A percentile compares a stretch with the other conserved stretches of the same genome.
phyloP scores from a whole-genome alignment of 2,329 filamentous ascomycete genomes.

The Cladophialophora immunda region DNA sequence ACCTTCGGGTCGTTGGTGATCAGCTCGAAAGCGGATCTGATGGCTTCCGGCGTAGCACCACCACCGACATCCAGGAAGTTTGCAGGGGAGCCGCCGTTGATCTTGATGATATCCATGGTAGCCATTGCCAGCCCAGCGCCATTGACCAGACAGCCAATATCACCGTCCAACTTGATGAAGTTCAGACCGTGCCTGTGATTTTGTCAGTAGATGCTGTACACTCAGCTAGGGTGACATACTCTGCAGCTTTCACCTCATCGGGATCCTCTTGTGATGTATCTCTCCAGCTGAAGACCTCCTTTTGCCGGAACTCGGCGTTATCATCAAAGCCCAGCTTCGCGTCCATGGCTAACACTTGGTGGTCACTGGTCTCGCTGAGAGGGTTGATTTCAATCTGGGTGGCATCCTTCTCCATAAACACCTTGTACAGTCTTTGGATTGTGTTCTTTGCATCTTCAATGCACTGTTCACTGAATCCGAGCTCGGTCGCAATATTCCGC shows the following conservation, averaged over 20 bases:
- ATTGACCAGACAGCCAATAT: constrained; percentile 96
- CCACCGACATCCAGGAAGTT: constrained; percentile 99
- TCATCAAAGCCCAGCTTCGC: constrained; percentile 99
- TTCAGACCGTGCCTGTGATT: constrained; percentile 74
- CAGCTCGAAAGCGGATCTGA: constrained; percentile 96
- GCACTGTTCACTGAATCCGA: constrained; percentile 98
- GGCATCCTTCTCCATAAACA: constrained; percentile 97
- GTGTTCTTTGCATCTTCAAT: constrained; percentile 93
- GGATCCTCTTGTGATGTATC: constrained; percentile 95
- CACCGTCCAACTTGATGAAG: constrained; percentile 99
- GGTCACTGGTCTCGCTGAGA: constrained; percentile 95
- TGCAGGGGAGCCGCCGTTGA: constrained; percentile 93
- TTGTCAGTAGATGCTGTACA: not conserved
- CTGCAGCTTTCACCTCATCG: constrained; percentile 95
- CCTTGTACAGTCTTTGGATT: constrained; percentile 98
- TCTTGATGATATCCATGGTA: constrained; percentile 99
- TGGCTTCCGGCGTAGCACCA: constrained; percentile 94
- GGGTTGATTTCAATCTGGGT: constrained; percentile 99
- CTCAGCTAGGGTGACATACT: constrained; percentile 61
- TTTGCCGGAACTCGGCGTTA: constrained; percentile 97
- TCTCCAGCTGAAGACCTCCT: constrained; percentile 93
- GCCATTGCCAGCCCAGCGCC: constrained; percentile 99
- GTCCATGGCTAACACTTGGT: constrained; percentile 98
- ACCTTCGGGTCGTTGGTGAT: constrained; percentile 99
- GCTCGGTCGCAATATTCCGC: constrained; percentile 83